Evolutionary conservation across 352 stramenopile genomes (phyloP).

Genomic region (Phytopythium vexans): DNA sequence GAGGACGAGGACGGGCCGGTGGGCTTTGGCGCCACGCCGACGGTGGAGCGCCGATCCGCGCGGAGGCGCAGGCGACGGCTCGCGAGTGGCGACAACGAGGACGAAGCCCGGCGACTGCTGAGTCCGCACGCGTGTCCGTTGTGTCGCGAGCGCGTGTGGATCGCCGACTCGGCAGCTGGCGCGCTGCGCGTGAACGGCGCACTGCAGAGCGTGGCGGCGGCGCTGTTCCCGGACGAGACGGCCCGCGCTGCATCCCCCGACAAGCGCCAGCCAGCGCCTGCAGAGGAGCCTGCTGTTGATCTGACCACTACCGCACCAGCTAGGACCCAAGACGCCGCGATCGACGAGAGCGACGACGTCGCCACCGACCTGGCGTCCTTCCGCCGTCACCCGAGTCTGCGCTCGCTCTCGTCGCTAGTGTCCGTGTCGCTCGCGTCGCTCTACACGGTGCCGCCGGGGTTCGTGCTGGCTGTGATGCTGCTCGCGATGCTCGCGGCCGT

Average conservation of each 20-base stretch:
- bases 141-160: slow-evolving; percentile 41
- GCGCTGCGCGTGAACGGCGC: slow-evolving; percentile 65
- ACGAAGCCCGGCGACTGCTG: not conserved
- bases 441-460: slow-evolving; percentile 60
- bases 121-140: slow-evolving; percentile 53
- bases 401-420: slow-evolving; percentile 64
- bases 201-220: slow-evolving; percentile 54
- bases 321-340: not conserved
- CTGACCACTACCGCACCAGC: slow-evolving; percentile 23
- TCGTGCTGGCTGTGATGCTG: slow-evolving; percentile 69
- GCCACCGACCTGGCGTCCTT: slow-evolving; percentile 10
- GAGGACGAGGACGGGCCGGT: not conserved
- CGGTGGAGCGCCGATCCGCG: not conserved
- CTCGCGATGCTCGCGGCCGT: slow-evolving; percentile 60
- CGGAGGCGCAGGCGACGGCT: not conserved
- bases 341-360: not conserved
- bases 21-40: slow-evolving; percentile 5
- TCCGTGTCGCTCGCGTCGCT: slow-evolving; percentile 70
- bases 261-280: slow-evolving; percentile 31
- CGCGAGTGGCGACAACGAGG: not conserved
- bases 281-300: not conserved
- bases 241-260: slow-evolving; percentile 26
- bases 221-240: slow-evolving; percentile 54
- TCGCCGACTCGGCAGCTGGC: slow-evolving; percentile 10
- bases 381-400: slow-evolving; percentile 36